Evolutionary conservation across 176 grass and related monocot genomes (phyloP), one percentile per base, ranked within the genome.

Genomic region (Oryza meyeriana): DNA sequence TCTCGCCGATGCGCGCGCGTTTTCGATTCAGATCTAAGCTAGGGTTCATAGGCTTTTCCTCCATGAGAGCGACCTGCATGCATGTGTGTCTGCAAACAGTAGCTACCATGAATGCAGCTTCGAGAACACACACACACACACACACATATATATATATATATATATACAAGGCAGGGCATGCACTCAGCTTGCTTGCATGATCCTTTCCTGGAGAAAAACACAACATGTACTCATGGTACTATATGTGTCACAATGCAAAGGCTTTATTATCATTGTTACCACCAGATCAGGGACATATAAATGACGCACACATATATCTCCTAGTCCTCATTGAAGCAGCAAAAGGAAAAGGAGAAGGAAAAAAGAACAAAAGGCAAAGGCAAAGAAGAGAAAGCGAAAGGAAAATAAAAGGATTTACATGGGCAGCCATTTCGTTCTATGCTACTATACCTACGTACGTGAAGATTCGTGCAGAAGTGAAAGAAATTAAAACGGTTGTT

Each of bases 181-280:
- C 42, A 76, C 58, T 63, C 57, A 38, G 71, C 11, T 67, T 66
- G 77, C 72, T 67, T 66, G 77, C 72, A 26, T 52, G 22, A 1
- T 27, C 63, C 50, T 42, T 41, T 78, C 27, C 33, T 59, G 20
- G 72, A 71, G 78, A 24, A 66, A 67, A 84, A 71, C 71, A 65
- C 71, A 65, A 34, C 71, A 75, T 25, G 55, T 59, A 59, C 76
- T 70, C 82, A 83, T 79, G 83, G 82, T 70, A 74, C 33, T 35
- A 42, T n/a, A 55, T 32, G 59, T 32, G 74, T 75, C 24, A 62
- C 68, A 55, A 55, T 55, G 20, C 18, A 25, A 84, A 33, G 77
- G 83, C 74, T 75, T 68, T 85, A 78, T 80, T 84, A 74, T 76
- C 34, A 35, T 74, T 45, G 50, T 27, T 35, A 14, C 35, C 75